These are phyloP conservation scores for Phytophthora hibernalis DNA, from an alignment of 352 stramenopile species.

Conservation along the genomic window DNA sequence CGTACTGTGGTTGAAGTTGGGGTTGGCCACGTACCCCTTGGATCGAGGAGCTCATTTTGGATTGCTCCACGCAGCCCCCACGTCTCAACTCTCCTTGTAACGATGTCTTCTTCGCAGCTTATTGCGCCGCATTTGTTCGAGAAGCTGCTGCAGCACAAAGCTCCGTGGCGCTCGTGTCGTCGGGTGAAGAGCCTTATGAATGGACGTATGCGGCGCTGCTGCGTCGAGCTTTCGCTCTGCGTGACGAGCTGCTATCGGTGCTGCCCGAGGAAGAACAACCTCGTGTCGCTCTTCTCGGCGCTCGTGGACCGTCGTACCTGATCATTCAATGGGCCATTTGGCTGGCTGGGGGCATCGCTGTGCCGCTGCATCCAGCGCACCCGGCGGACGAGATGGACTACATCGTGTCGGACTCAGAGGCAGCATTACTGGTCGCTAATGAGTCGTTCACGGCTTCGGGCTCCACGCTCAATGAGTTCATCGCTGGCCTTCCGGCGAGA, in stretches of 20 bases:
- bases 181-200: slow-evolving; percentile 9
- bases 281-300: slow-evolving; percentile 53
- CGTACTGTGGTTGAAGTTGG: slow-evolving; percentile 5
- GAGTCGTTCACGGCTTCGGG: slow-evolving; percentile 39
- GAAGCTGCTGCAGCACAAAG: slow-evolving; percentile 38
- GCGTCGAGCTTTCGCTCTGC: slow-evolving; percentile 38
- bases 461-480: slow-evolving; percentile 37
- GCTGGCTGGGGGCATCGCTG: slow-evolving; percentile 66
- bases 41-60: slow-evolving; percentile 12
- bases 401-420: slow-evolving; percentile 67
- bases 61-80: slow-evolving; percentile 1
- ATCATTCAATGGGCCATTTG: slow-evolving; percentile 82
- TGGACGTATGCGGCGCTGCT: slow-evolving; percentile 63
- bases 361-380: slow-evolving; percentile 69
- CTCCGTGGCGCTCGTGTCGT: slow-evolving; percentile 25
- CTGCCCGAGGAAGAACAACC: slow-evolving; percentile 30
- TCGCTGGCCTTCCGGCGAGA: slow-evolving; percentile 20
- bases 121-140: slow-evolving; percentile 39
- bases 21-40: neutral
- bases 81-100: neutral
- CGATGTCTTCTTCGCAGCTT: slow-evolving; percentile 8
- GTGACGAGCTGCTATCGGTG: slow-evolving; percentile 33
- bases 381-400: slow-evolving; percentile 76
- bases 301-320: slow-evolving; percentile 60
- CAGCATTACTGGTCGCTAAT: slow-evolving; percentile 56